Percentiles rank a stretch among this genome's conserved stretches.
Evolutionary conservation across 2,329 filamentous ascomycete genomes (phyloP).

Genomic region (Nothophoma quercina): DNA sequence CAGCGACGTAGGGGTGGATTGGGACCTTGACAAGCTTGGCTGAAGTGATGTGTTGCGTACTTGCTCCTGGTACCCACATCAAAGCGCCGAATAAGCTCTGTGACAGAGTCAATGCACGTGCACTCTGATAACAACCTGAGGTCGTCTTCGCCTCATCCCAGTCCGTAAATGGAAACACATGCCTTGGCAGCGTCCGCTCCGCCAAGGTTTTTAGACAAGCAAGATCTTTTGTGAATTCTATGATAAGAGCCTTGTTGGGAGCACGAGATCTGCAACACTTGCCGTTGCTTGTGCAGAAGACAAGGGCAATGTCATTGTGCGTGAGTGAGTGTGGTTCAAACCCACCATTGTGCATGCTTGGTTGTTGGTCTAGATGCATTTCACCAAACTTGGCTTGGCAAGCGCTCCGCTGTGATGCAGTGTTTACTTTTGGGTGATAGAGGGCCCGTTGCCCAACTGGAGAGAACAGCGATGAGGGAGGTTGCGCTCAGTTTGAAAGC

Average conservation of each 20-base stretch:
- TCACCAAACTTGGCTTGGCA: conserved; percentile 13
- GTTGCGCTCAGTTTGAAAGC: neutral
- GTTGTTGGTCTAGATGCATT: neutral
- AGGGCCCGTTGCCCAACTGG: neutral
- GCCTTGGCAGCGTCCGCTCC: conserved; percentile 33
- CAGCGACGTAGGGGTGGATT: conserved; percentile 32
- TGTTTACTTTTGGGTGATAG: conserved; percentile 8
- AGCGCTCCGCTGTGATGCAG: conserved; percentile 5
- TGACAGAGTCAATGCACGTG: conserved; percentile 29
- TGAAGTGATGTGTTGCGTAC: conserved; percentile 40
- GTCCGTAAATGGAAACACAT: conserved; percentile 19
- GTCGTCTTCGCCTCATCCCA: conserved; percentile 31
- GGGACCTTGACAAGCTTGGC: conserved; percentile 40
- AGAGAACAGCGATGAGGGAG: neutral
- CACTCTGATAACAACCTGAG: conserved; percentile 28
- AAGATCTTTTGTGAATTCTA: conserved; percentile 18
- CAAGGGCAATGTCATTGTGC: neutral
- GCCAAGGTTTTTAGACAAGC: conserved; percentile 35
- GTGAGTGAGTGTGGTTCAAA: neutral
- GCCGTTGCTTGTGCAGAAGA: conserved; percentile 11
- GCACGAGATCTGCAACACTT: conserved; percentile 9
- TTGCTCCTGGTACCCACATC: conserved; percentile 41
- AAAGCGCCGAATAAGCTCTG: conserved; percentile 39
- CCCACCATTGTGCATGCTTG: neutral
- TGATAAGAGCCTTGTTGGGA: conserved; percentile 14